Evolutionary conservation across 192 early-diverging fungal species (phyloP).

Genomic region (Rhizoclosmatium globosum): DNA sequence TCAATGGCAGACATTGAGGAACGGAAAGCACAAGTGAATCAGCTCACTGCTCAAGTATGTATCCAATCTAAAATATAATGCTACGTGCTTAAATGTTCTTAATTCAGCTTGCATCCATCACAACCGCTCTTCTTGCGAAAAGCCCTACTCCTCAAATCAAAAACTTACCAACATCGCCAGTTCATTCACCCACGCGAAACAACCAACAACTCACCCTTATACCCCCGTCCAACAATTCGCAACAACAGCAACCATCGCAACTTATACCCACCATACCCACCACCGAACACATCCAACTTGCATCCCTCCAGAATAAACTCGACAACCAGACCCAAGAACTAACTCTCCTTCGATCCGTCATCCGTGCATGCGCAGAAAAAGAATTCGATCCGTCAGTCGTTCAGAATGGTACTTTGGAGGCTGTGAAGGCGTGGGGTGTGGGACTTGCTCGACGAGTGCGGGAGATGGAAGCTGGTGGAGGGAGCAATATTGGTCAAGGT

Average conservation of each 20-base stretch:
- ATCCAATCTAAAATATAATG: background rate
- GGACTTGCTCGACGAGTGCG: background rate
- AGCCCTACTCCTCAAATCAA: background rate
- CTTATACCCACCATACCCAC: background rate
- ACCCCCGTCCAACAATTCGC: background rate
- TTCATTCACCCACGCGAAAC: background rate
- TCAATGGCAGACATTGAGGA: background rate
- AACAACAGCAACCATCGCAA: background rate
- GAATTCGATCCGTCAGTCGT: background rate
- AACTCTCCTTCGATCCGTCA: too few species aligned
- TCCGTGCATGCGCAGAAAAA: background rate
- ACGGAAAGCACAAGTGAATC: background rate
- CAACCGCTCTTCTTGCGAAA: background rate
- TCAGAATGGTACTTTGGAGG: background rate
- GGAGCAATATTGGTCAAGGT: background rate
- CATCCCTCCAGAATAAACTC: background rate
- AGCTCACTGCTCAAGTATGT: background rate
- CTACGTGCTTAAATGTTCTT: background rate
- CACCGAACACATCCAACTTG: background rate
- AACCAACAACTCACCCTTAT: background rate
- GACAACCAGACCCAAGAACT: too few species aligned
- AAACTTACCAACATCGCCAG: background rate
- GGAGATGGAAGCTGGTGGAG: background rate
- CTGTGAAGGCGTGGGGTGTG: conserved; percentile 1
- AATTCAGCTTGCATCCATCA: background rate